Percentiles rank a stretch among this genome's conserved stretches.
These are phyloP conservation scores for Hypomontagnella submonticulosa DNA, from an alignment of 495 filamentous ascomycete species.

Conservation along the genomic window DNA sequence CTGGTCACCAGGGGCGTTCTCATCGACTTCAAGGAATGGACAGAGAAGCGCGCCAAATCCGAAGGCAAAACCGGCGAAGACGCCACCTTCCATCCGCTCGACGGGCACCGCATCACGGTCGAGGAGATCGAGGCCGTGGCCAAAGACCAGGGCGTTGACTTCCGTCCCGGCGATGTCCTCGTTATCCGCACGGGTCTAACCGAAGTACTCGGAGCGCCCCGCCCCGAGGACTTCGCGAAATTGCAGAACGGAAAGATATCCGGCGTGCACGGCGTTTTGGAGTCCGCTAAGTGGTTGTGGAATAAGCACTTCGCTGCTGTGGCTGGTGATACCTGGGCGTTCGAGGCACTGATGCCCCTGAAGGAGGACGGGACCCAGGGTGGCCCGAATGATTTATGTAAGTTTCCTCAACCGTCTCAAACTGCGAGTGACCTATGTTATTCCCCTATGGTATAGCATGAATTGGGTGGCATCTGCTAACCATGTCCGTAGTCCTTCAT, in stretches of 20 bases:
- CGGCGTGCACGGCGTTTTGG: conserved; percentile 62
- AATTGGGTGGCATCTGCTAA: conserved; percentile 1
- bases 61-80: conserved; percentile 42
- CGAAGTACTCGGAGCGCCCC: conserved; percentile 61
- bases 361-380: conserved; percentile 49
- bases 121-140: conserved; percentile 69
- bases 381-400: conserved; percentile 47
- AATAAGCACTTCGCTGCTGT: conserved; percentile 65
- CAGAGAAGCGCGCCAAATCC: conserved; percentile 57
- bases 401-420: conserved; percentile 33
- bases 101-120: conserved; percentile 68
- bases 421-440: not conserved
- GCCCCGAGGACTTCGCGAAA: conserved; percentile 61
- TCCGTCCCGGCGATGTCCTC: conserved; percentile 70
- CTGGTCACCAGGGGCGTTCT: conserved; percentile 68
- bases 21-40: conserved; percentile 62
- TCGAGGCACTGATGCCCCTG: conserved; percentile 57
- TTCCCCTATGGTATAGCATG: no score
- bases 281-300: conserved; percentile 68
- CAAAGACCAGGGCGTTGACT: conserved; percentile 65
- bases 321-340: conserved; percentile 61
- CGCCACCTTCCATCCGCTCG: conserved; percentile 64
- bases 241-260: conserved; percentile 41
- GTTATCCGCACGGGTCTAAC: conserved; percentile 75
- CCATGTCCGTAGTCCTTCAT: conserved; percentile 61